Percentiles rank a stretch among this genome's conserved stretches.
Conservation (phyloP, 495 filamentous ascomycete genomes). For the Penicillium cataractarum region DNA sequence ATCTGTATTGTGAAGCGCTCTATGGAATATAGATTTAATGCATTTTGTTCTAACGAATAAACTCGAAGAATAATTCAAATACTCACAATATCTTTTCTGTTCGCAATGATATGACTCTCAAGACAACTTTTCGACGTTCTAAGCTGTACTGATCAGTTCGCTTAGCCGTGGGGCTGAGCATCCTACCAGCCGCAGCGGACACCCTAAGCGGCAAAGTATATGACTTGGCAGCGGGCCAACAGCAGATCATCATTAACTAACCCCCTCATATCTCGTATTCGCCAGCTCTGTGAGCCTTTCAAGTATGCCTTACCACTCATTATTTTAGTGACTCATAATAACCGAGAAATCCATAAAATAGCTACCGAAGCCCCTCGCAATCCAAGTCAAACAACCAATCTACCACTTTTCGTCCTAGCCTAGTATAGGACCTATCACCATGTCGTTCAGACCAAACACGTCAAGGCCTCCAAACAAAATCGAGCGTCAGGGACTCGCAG, state of each 20-base stretch:
- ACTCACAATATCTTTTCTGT: constrained; percentile 1
- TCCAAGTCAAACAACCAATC: background rate
- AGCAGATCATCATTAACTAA: background rate
- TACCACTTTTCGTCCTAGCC: background rate
- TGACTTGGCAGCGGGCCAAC: background rate
- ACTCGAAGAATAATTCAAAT: background rate
- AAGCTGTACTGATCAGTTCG: background rate
- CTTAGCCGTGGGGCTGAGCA: background rate
- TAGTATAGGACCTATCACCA: background rate
- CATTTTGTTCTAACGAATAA: constrained; percentile 4
- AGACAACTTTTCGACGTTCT: no score
- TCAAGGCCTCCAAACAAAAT: constrained; percentile 7
- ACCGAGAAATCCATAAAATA: background rate
- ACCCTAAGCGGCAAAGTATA: background rate
- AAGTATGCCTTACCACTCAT: background rate
- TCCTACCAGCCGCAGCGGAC: background rate
- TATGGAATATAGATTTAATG: background rate
- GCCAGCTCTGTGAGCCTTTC: background rate
- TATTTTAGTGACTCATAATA: background rate
- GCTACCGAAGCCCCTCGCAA: background rate
- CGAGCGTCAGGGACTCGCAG: constrained; percentile 11
- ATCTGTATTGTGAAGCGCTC: background rate
- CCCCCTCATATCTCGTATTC: background rate
- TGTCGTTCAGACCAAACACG: background rate
- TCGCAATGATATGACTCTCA: no score